These are phyloP conservation scores for Taxillus chinensis DNA, from an alignment of 164 flowering plant species.

Conservation along the genomic window DNA sequence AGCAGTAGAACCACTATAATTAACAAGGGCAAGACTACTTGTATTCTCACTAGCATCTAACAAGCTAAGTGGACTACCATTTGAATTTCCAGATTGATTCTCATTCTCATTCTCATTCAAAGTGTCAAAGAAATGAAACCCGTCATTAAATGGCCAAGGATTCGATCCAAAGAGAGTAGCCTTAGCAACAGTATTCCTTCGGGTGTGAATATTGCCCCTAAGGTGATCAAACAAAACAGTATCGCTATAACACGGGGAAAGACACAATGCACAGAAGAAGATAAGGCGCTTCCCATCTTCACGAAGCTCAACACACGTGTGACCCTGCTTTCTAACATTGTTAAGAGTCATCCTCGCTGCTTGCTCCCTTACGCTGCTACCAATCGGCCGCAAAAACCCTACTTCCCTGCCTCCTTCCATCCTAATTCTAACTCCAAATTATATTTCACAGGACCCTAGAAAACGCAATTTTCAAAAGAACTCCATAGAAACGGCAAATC, in stretches of 20 bases:
- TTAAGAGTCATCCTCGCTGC: conserved; percentile 44
- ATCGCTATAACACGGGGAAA: conserved; percentile 70
- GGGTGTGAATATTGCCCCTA: conserved; percentile 50
- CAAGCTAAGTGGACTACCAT: conserved; percentile 11
- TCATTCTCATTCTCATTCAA: conserved; percentile 30
- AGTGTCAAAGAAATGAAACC: conserved; percentile 61
- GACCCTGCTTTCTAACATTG: conserved; percentile 59
- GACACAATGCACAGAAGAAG: conserved; percentile 80
- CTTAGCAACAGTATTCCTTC: conserved; percentile 50
- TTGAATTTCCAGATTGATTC: conserved; percentile 9
- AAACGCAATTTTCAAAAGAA: background rate
- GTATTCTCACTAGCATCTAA: conserved; percentile 16
- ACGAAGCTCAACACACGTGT: conserved; percentile 68
- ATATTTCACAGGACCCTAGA: conserved; percentile 6
- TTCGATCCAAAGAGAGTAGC: conserved; percentile 53
- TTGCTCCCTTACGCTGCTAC: conserved; percentile 44
- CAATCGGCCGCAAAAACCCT: conserved; percentile 32
- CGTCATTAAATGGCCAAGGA: conserved; percentile 97
- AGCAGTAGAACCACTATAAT: conserved; percentile 11
- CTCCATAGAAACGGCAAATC: background rate
- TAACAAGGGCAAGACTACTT: conserved; percentile 27
- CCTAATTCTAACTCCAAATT: conserved; percentile 14
- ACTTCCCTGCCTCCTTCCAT: conserved; percentile 37
- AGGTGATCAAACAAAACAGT: conserved; percentile 53
- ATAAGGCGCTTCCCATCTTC: conserved; percentile 60